Conservation (phyloP, 768 basidiomycete genomes). For the Tulasnella calospora region DNA sequence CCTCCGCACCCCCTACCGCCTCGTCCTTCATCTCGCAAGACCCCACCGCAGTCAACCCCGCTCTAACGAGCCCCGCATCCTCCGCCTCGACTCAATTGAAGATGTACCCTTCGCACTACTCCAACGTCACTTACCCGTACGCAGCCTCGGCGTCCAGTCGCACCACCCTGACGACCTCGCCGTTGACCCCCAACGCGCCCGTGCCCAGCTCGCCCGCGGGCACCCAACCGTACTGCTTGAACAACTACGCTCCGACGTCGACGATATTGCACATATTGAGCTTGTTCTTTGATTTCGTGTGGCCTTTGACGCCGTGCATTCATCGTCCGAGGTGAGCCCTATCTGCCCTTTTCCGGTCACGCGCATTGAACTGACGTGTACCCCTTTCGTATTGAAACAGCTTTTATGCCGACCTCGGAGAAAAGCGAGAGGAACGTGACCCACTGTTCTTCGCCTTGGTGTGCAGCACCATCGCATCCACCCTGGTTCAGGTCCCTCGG, state of each 20-base stretch:
- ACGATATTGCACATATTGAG: constrained; percentile 19
- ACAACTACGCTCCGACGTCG: constrained; percentile 10
- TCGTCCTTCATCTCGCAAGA: not conserved
- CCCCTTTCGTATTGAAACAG: not conserved
- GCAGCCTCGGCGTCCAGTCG: not conserved
- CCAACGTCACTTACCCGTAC: not conserved
- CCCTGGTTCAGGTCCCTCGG: constrained; percentile 73
- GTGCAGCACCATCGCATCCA: constrained; percentile 84
- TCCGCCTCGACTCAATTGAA: not conserved
- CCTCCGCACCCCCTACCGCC: not conserved
- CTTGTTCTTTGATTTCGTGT: constrained; percentile 22
- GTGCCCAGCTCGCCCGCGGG: not conserved
- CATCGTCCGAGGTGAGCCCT: constrained; percentile 21
- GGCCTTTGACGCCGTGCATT: constrained; percentile 22
- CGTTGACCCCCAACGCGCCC: constrained; percentile 1
- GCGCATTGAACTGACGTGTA: not conserved
- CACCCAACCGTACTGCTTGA: not conserved
- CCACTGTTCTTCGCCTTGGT: constrained; percentile 87
- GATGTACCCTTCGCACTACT: constrained; percentile 2
- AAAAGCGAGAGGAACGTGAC: constrained; percentile 77
- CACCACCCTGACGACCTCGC: not conserved
- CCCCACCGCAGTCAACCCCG: not conserved
- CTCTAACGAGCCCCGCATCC: not conserved
- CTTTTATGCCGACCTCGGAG: constrained; percentile 84
- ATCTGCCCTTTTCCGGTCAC: not conserved